Evolutionary conservation across 1,139 yeast species (phyloP).

Genomic region (Kurtzmaniella quercitrusa): DNA sequence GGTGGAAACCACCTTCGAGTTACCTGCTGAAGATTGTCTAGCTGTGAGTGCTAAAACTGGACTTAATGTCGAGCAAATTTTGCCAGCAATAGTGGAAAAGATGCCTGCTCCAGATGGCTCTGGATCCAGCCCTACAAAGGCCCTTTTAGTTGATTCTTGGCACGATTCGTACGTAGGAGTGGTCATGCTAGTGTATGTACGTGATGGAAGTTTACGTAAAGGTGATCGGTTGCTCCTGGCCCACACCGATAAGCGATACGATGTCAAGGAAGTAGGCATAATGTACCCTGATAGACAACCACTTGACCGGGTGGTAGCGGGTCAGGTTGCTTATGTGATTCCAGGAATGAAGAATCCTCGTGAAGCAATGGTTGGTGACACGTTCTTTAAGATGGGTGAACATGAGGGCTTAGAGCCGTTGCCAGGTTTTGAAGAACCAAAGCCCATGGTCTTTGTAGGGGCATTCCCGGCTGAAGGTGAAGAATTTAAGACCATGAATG

Average conservation of each 20-base stretch:
- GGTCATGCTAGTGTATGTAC: slow-evolving; percentile 79
- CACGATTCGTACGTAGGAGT: slow-evolving; percentile 92
- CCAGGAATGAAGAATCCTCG: slow-evolving; percentile 89
- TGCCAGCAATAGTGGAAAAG: slow-evolving; percentile 75
- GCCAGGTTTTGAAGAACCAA: slow-evolving; percentile 94
- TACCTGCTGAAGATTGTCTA: slow-evolving; percentile 69
- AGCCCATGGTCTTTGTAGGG: slow-evolving; percentile 98
- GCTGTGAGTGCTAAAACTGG: slow-evolving; percentile 95
- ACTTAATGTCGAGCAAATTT: slow-evolving; percentile 62
- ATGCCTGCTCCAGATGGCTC: slow-evolving; percentile 71
- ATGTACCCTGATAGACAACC: slow-evolving; percentile 86
- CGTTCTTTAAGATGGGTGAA: slow-evolving; percentile 67
- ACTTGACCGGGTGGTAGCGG: slow-evolving; percentile 64
- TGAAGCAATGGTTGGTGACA: slow-evolving; percentile 91
- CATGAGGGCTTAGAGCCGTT: slow-evolving; percentile 64
- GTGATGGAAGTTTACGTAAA: slow-evolving; percentile 71
- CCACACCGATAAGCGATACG: slow-evolving; percentile 72
- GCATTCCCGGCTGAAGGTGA: slow-evolving; percentile 97
- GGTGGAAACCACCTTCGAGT: slow-evolving; percentile 77
- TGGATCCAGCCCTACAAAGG: slow-evolving; percentile 55
- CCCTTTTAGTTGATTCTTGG: slow-evolving; percentile 93
- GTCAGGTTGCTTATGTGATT: slow-evolving; percentile 90
- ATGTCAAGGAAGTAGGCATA: slow-evolving; percentile 88
- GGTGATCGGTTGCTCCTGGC: slow-evolving; percentile 78
- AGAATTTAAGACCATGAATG: slow-evolving; percentile 85